Percentiles rank a stretch among this genome's conserved stretches.
Conservation (phyloP, 306 rosid genomes). For the Fragaria nilgerrensis region DNA sequence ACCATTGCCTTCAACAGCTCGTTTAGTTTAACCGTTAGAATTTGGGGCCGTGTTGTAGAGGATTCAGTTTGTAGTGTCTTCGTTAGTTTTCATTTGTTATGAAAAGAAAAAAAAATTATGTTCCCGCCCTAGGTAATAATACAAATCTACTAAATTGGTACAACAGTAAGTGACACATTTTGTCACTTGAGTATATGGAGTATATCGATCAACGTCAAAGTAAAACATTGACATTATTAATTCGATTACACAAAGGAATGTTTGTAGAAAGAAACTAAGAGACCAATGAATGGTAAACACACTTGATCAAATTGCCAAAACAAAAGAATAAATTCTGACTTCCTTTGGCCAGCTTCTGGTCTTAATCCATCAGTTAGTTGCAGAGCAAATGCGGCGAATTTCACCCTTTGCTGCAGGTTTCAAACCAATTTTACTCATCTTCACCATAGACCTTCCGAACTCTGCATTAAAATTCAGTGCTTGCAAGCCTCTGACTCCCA, state of each 20-base stretch:
- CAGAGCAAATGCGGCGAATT: slow-evolving; percentile 58
- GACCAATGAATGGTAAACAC: not conserved
- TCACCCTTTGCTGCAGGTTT: slow-evolving; percentile 47
- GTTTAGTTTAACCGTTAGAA: too few species aligned
- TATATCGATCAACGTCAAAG: not conserved
- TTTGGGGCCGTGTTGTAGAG: too few species aligned
- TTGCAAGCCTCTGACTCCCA: slow-evolving; percentile 30
- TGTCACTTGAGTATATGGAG: too few species aligned
- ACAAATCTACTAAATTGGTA: too few species aligned
- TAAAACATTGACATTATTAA: not conserved
- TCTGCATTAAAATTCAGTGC: slow-evolving; percentile 43
- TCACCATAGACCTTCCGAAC: slow-evolving; percentile 62
- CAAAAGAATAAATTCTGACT: not conserved
- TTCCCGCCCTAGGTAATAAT: too few species aligned
- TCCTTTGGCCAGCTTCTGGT: not conserved
- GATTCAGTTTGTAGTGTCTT: too few species aligned
- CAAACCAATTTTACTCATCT: slow-evolving; percentile 59
- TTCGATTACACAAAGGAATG: not conserved
- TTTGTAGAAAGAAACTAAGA: too few species aligned
- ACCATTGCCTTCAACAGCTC: too few species aligned
- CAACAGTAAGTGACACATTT: too few species aligned
- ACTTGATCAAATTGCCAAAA: too few species aligned
- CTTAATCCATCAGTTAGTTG: slow-evolving; percentile 1
- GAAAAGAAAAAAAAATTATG: too few species aligned
- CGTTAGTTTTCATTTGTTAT: too few species aligned